phyloP scores from a whole-genome alignment of 129 eudicot species.

The Glebionis coronaria region DNA sequence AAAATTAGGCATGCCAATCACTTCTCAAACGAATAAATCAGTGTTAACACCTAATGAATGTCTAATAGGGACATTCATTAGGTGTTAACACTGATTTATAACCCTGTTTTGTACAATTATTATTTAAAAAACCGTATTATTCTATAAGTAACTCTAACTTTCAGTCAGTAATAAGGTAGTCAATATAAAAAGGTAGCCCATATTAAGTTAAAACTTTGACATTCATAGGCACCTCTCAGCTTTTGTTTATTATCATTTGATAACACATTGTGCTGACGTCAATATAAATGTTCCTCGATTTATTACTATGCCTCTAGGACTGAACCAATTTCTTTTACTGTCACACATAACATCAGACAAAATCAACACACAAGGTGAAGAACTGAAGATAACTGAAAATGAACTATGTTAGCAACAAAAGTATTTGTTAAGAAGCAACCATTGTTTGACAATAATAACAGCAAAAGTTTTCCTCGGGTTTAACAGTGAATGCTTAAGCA shows the following conservation, averaged over 20 bases:
- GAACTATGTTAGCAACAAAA: neutral
- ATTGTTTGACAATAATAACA: neutral
- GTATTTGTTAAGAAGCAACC: neutral
- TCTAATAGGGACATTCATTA: too few relatives aligned
- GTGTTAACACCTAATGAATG: too few relatives aligned
- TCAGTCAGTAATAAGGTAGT: too few relatives aligned
- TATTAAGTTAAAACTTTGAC: too few relatives aligned
- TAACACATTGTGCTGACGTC: conserved; percentile 5
- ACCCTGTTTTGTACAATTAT: too few relatives aligned
- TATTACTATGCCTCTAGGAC: neutral
- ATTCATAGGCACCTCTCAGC: neutral
- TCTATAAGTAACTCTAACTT: too few relatives aligned
- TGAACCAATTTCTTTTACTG: neutral
- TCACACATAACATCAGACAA: neutral
- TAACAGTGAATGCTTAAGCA: conserved; percentile 2
- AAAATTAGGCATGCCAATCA: too few relatives aligned
- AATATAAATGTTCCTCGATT: conserved; percentile 8
- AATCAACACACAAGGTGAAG: neutral
- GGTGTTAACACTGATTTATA: too few relatives aligned
- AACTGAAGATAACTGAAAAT: conserved; percentile 1
- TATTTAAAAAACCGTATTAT: too few relatives aligned
- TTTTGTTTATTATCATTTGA: neutral
- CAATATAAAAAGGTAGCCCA: too few relatives aligned
- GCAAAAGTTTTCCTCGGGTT: neutral
- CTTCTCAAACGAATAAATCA: too few relatives aligned